A percentile compares a stretch with the other conserved stretches of the same genome.
phyloP scores from a whole-genome alignment of 768 basidiomycete genomes.

The Cystoderma amianthinum region DNA sequence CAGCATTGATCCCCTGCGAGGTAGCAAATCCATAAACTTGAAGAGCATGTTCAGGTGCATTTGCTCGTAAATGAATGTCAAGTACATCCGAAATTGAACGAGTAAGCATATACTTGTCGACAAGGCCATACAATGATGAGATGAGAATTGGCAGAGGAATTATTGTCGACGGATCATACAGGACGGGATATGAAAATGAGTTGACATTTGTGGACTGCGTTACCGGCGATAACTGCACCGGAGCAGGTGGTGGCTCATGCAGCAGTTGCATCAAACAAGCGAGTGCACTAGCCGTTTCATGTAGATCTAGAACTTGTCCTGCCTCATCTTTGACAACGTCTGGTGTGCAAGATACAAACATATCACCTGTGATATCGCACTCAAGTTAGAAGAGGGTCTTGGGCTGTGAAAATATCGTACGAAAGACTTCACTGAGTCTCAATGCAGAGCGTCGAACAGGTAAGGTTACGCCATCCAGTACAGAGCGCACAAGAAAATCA shows the following conservation, averaged over 20 bases:
- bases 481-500: conserved; percentile 51
- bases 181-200: conserved; percentile 17
- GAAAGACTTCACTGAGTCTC: conserved; percentile 53
- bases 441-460: conserved; percentile 42
- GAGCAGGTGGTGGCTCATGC: conserved; percentile 45
- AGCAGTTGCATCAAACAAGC: conserved; percentile 48
- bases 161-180: conserved; percentile 35
- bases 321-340: conserved; percentile 9
- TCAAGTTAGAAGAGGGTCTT: conserved; percentile 2
- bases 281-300: conserved; percentile 44
- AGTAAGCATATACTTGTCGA: conserved; percentile 61
- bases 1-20: conserved; percentile 28
- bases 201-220: conserved; percentile 20
- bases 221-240: conserved; percentile 19
- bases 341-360: conserved; percentile 66
- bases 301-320: conserved; percentile 38
- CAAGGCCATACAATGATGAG: conserved; percentile 46
- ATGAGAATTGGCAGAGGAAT: conserved; percentile 63
- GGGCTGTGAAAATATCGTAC: conserved; percentile 28
- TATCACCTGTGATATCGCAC: conserved; percentile 39
- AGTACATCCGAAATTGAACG: conserved; percentile 34
- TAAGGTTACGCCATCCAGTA: conserved; percentile 43
- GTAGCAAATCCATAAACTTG: conserved; percentile 56
- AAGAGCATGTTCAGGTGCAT: conserved; percentile 45
- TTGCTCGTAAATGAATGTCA: conserved; percentile 44